Base-by-base conservation (phyloP, 768 basidiomycete species). In the Punctularia strigosozonata region DNA sequence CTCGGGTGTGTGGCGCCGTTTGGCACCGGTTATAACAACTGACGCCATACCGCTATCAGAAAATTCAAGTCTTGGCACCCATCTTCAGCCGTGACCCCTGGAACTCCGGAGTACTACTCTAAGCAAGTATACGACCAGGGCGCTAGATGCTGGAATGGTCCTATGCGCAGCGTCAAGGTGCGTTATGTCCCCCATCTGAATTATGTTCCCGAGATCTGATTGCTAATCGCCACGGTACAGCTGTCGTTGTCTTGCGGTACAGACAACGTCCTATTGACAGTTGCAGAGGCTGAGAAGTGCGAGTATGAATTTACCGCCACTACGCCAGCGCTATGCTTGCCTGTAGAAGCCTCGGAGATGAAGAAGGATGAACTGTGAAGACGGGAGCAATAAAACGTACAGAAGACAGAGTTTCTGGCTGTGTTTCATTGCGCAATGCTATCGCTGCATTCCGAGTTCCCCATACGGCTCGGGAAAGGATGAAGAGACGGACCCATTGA, bases 91-190 rank as follows among this genome's bases (percentile, higher is more conserved):
- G 68, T 73, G 2, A 50, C 66, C 43, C 64, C 68, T 3, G 89
- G 85, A 3, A 63, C 74, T 19, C 68, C 69, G 3, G 80, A 73
- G 24, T 95, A 80, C 59, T 95, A 97, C 57, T 60, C 70, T 33
- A 80, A 75, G 50, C 90, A 94, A 51, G 58, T 73, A 12, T 99
- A 98, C 63, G 76, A 77, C 25, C 66, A 71, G 38, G 95, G 94
- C 28, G 69, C 89, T 4, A 77, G 80, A 51, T 98, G 94, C 65
- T 95, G 92, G 94, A 95, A 95, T 50, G 94, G 95, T 1, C 95
- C 95, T 3, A 73, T 85, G 46, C 76, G 94, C 22, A 89, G 74
- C 44, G 82, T 89, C 23, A 69, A 75, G 54, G 89, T 87, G 56
- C 36, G 71, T 59, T 14, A 36, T 38, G 13, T 18, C 24, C 22